A percentile compares a stretch with the other conserved stretches of the same genome.
Evolutionary conservation across 2,329 filamentous ascomycete genomes (phyloP).

Genomic region (Aaosphaeria arxii): DNA sequence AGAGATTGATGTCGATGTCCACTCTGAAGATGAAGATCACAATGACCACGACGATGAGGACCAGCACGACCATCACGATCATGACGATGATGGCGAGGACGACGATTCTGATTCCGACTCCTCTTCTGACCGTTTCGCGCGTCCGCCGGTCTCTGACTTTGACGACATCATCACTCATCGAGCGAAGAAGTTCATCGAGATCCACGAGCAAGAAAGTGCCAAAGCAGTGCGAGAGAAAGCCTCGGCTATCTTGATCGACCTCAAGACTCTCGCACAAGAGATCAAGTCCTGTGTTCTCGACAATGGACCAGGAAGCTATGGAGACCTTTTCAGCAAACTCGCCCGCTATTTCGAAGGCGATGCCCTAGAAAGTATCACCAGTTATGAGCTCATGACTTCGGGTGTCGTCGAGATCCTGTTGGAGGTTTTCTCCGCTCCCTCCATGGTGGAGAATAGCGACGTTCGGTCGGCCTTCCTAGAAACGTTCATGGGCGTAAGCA

Average conservation of each 20-base stretch:
- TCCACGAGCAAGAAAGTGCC: slow-evolving; percentile 74
- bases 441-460: slow-evolving; percentile 52
- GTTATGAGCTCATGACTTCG: slow-evolving; percentile 87
- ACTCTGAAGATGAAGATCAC: slow-evolving; percentile 52
- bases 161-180: slow-evolving; percentile 71
- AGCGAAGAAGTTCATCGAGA: slow-evolving; percentile 79
- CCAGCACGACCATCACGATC: slow-evolving; percentile 58
- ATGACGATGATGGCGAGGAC: slow-evolving; percentile 61
- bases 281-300: slow-evolving; percentile 68
- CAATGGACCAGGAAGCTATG: slow-evolving; percentile 47
- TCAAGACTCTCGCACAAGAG: slow-evolving; percentile 69
- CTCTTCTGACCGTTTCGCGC: slow-evolving; percentile 31
- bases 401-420: slow-evolving; percentile 83
- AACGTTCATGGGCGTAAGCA: slow-evolving; percentile 80
- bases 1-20: slow-evolving; percentile 51
- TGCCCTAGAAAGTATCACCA: slow-evolving; percentile 88
- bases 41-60: slow-evolving; percentile 58
- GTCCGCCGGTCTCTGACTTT: slow-evolving; percentile 47
- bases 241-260: slow-evolving; percentile 66
- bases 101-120: slow-evolving; percentile 65
- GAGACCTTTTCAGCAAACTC: slow-evolving; percentile 68
- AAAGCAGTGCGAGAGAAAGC: slow-evolving; percentile 78
- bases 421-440: slow-evolving; percentile 72
- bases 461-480: slow-evolving; percentile 84
- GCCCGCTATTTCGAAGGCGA: slow-evolving; percentile 85